phyloP scores from a whole-genome alignment of 2,329 filamentous ascomycete genomes.

The Penicillium sp. region DNA sequence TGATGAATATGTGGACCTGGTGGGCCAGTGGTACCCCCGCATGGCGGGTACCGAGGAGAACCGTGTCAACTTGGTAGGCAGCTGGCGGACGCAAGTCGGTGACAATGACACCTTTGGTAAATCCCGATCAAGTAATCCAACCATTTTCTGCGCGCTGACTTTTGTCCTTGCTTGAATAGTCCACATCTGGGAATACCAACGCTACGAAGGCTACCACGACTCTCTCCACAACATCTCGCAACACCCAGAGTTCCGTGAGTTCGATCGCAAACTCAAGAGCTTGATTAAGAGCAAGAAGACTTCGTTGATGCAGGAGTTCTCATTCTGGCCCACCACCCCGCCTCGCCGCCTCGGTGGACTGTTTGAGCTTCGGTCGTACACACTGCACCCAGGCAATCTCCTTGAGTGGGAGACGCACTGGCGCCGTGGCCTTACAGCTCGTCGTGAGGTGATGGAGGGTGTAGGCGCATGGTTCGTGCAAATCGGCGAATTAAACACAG shows the following conservation, averaged over 20 bases:
- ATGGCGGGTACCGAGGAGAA: slow-evolving; percentile 84
- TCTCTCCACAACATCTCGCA: slow-evolving; percentile 80
- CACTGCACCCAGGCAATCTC: slow-evolving; percentile 88
- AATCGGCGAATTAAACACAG: slow-evolving; percentile 94
- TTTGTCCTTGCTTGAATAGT: slow-evolving; percentile 56
- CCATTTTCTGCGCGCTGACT: slow-evolving; percentile 20
- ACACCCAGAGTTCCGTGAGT: slow-evolving; percentile 79
- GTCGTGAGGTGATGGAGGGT: slow-evolving; percentile 96
- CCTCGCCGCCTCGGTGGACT: slow-evolving; percentile 86
- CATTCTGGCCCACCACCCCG: slow-evolving; percentile 95
- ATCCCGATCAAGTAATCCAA: background rate
- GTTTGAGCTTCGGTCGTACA: slow-evolving; percentile 96
- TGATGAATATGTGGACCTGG: slow-evolving; percentile 86
- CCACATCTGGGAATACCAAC: slow-evolving; percentile 99
- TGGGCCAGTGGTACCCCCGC: slow-evolving; percentile 86
- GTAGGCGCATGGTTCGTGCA: slow-evolving; percentile 99
- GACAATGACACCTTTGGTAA: slow-evolving; percentile 95
- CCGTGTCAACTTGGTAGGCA: slow-evolving; percentile 93
- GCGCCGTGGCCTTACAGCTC: slow-evolving; percentile 84
- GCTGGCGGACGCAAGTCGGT: slow-evolving; percentile 96
- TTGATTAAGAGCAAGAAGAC: slow-evolving; percentile 80
- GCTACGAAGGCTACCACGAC: slow-evolving; percentile 91
- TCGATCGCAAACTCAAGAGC: slow-evolving; percentile 79
- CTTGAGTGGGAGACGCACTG: slow-evolving; percentile 99
- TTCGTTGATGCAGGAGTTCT: slow-evolving; percentile 98